Evolutionary conservation across 164 flowering plant species (phyloP).

Genomic region (Tetracentron sinense): DNA sequence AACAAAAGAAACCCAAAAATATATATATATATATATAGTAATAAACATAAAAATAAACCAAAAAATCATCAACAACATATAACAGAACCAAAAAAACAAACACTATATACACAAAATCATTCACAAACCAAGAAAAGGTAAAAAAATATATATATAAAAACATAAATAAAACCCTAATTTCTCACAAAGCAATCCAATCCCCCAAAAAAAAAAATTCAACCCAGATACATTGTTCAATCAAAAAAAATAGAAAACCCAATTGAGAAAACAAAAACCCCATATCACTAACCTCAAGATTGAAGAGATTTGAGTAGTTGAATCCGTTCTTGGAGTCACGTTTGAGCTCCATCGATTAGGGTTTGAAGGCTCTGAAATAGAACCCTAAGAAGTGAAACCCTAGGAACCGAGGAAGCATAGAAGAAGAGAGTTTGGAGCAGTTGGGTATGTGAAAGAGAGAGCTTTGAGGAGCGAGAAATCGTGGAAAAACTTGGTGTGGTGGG

Average conservation of each 20-base stretch:
- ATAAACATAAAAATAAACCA: slow-evolving; percentile 1
- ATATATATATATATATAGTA: no score
- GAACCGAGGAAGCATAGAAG: slow-evolving; percentile 13
- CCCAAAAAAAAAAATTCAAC: neutral
- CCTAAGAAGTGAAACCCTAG: slow-evolving; percentile 13
- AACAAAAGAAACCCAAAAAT: slow-evolving; percentile 13
- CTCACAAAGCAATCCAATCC: slow-evolving; percentile 1
- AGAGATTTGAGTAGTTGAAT: slow-evolving; percentile 53
- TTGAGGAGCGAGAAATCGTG: neutral
- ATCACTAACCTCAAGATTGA: slow-evolving; percentile 80
- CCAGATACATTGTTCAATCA: slow-evolving; percentile 1
- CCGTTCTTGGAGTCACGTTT: slow-evolving; percentile 37
- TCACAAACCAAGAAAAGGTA: neutral
- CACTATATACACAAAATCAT: neutral
- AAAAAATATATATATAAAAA: no score
- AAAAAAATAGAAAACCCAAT: slow-evolving; percentile 15
- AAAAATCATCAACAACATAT: slow-evolving; percentile 2
- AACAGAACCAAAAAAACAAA: neutral
- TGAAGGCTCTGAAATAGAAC: neutral
- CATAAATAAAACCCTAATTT: slow-evolving; percentile 1
- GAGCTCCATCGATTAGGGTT: slow-evolving; percentile 48
- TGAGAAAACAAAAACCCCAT: slow-evolving; percentile 11
- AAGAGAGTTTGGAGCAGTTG: neutral
- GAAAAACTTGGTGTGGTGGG: slow-evolving; percentile 1
- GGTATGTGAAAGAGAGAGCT: slow-evolving; percentile 4